phyloP scores from a whole-genome alignment of 192 early-diverging fungal genomes.

The Gaertneriomyces semiglobifer region DNA sequence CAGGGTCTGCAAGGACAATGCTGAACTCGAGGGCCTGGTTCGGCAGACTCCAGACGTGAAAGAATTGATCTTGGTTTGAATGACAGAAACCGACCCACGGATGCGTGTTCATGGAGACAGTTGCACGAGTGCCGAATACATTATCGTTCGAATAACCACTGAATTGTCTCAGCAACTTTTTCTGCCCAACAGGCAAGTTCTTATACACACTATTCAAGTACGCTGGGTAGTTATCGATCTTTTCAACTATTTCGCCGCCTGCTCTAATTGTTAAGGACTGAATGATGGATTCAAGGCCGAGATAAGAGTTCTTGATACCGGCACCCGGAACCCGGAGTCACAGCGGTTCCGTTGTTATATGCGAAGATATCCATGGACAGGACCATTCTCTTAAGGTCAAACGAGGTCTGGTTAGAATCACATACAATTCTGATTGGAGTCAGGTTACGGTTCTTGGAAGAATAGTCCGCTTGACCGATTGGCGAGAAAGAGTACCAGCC shows the following conservation, averaged over 20 bases:
- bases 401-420: not conserved
- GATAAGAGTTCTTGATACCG: no score
- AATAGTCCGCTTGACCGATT: not conserved
- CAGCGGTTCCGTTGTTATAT: slow-evolving; percentile 2
- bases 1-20: slow-evolving; percentile 6
- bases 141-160: no score
- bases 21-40: slow-evolving; percentile 2
- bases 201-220: slow-evolving; percentile 7
- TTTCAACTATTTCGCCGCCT: slow-evolving; percentile 7
- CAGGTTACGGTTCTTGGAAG: not conserved
- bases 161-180: slow-evolving; percentile 8
- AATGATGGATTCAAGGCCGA: slow-evolving; percentile 11
- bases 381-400: slow-evolving; percentile 4
- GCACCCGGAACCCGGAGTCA: no score
- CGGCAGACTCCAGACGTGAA: slow-evolving; percentile 1
- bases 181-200: slow-evolving; percentile 1
- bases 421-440: slow-evolving; percentile 7
- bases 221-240: not conserved
- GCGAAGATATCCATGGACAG: slow-evolving; percentile 1
- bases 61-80: not conserved
- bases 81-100: not conserved
- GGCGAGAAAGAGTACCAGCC: slow-evolving; percentile 2
- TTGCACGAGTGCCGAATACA: no score
- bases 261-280: not conserved
- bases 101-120: slow-evolving; percentile 4